Percentiles rank a stretch among this genome's conserved stretches.
These are phyloP conservation scores for Podospora pseudocomata DNA, from an alignment of 495 filamentous ascomycete genomes.

Conservation along the genomic window DNA sequence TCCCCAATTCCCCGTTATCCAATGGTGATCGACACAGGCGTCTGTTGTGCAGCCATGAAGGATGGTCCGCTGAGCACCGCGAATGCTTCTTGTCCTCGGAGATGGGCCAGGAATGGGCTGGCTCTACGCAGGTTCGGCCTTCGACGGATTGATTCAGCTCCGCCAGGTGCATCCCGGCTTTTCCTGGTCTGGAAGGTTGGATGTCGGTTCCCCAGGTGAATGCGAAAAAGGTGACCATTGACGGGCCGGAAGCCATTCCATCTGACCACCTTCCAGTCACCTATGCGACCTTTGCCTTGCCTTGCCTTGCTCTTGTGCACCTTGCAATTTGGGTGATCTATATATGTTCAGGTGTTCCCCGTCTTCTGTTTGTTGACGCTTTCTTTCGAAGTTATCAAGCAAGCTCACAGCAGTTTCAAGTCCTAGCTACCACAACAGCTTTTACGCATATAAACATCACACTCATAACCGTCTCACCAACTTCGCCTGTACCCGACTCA, in stretches of 20 bases:
- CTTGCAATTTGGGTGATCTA: not conserved
- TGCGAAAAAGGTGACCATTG: not conserved
- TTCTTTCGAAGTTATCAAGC: not conserved
- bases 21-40: not conserved
- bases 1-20: not conserved
- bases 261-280: not conserved
- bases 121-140: not conserved
- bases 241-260: not conserved
- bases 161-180: not conserved
- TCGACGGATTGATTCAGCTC: not conserved
- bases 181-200: not conserved
- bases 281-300: not conserved
- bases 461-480: not conserved
- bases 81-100: not conserved
- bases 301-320: not conserved
- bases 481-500: not conserved
- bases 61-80: not conserved
- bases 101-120: not conserved
- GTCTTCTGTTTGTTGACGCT: not conserved
- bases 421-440: not conserved
- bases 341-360: not conserved
- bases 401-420: constrained; percentile 2
- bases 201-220: not conserved
- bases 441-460: not conserved
- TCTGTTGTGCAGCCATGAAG: not conserved